phyloP scores from a whole-genome alignment of 352 stramenopile species.

The Phytophthora multivora region DNA sequence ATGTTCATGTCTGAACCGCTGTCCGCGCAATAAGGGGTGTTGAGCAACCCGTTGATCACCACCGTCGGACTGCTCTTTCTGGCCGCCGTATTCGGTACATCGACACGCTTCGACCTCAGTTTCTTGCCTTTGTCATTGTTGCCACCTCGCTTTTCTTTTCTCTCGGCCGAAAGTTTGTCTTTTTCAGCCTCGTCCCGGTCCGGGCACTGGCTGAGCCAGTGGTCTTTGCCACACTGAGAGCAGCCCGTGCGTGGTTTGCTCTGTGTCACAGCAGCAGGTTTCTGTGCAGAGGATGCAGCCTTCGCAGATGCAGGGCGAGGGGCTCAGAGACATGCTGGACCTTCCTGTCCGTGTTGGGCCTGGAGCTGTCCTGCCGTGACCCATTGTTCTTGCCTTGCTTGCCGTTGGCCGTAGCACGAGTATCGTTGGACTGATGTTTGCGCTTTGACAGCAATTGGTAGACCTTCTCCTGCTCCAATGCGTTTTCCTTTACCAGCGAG shows the following conservation, averaged over 20 bases:
- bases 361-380: not conserved
- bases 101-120: not conserved
- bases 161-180: conserved; percentile 5
- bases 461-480: conserved; percentile 27
- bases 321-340: too few species aligned
- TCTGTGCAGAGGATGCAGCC: not conserved
- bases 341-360: not conserved
- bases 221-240: conserved; percentile 21
- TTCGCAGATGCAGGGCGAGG: not conserved
- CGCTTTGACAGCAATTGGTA: conserved; percentile 4
- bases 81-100: not conserved
- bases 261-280: not conserved
- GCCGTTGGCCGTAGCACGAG: not conserved
- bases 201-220: conserved; percentile 12
- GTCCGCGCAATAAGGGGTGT: conserved; percentile 11
- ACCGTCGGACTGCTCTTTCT: not conserved
- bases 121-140: not conserved
- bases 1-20: conserved; percentile 24
- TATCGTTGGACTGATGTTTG: not conserved
- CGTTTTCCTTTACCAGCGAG: conserved; percentile 22
- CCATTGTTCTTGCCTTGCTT: not conserved
- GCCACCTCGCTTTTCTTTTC: not conserved
- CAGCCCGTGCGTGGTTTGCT: conserved; percentile 10
- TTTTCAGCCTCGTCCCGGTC: conserved; percentile 5
- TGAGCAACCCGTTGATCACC: conserved; percentile 1